Evolutionary conservation across 805 yeast genomes (phyloP).

Genomic region (Schwanniomyces occidentalis): DNA sequence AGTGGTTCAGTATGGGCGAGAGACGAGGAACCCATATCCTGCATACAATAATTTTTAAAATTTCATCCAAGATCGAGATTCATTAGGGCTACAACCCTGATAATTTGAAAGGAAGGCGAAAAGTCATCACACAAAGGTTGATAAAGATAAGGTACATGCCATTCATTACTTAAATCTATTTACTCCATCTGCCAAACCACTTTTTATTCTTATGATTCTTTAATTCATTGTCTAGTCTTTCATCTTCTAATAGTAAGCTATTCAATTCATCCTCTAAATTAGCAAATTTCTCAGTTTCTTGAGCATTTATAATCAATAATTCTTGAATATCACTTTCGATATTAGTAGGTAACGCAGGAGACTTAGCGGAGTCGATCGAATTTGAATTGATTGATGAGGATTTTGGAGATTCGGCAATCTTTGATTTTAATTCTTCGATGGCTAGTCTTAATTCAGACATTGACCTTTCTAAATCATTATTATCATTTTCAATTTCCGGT

Average conservation of each 20-base stretch:
- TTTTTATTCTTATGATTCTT: constrained; percentile 14
- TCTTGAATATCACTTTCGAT: constrained; percentile 39
- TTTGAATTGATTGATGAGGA: constrained; percentile 9
- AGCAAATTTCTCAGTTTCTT: constrained; percentile 39
- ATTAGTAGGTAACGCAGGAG: constrained; percentile 30
- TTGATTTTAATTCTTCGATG: constrained; percentile 43
- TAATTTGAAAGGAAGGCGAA: not conserved
- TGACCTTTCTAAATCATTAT: constrained; percentile 53
- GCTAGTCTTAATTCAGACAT: constrained; percentile 33
- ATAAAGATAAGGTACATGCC: not conserved
- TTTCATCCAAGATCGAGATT: too few relatives aligned
- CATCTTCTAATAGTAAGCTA: constrained; percentile 27
- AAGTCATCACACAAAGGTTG: constrained; percentile 1
- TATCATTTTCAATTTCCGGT: constrained; percentile 77
- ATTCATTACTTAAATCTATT: too few relatives aligned
- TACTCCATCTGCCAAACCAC: constrained; percentile 33
- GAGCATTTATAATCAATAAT: constrained; percentile 36
- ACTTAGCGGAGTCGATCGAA: constrained; percentile 2
- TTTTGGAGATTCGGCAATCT: constrained; percentile 20
- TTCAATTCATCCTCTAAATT: constrained; percentile 38
- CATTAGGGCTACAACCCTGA: too few relatives aligned
- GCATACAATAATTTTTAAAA: not conserved
- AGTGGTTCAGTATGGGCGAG: not conserved
- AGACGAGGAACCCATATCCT: not conserved
- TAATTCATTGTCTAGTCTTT: constrained; percentile 21